Evolutionary conservation across 352 stramenopile species (phyloP), one percentile per base, ranked within the genome.

Genomic region (Elongisporangium undulatum): DNA sequence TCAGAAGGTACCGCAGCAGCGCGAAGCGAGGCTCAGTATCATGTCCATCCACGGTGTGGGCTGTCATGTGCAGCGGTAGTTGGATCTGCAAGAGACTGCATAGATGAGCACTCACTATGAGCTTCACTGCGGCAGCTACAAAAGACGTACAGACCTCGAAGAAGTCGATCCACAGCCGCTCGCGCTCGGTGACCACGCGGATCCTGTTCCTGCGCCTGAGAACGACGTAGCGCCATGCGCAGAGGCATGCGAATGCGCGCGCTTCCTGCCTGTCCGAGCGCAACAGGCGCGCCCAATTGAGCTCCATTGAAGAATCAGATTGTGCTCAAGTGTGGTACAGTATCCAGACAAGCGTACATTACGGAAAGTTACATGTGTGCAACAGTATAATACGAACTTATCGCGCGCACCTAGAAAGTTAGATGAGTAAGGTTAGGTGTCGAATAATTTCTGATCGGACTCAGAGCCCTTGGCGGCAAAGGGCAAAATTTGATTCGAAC

Each of bases 141-240:
- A 23, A 56, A 13, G 39, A n/a, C 29, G 17, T 17, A 34, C 9
- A n/a, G 12, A 86, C 80, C 74, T 90, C 68, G n/a, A 85, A 76
- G 62, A 87, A 87, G 24, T 70, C 62, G 22, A 75, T 49, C 20
- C 72, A 59, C 39, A 76, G 76, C 64, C 59, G 64, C 48, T 83
- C 75, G 23, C 59, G 61, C 12, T 56, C 34, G 0, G 64, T 64
- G 5, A 69, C 56, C 23, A 55, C 21, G 0, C 58, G 21, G 41
- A 74, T 72, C 2, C 81, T 74, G 16, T 78, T 69, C 51, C 82
- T 87, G 49, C 68, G 72, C 20, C 64, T 59, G 49, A 87, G 66
- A 1, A 63, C 56, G 4, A 57, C 69, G n/a, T 23, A 72, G 50
- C 72, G 62, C 81, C 76, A 90, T 0, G 58, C 69, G 0, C 75